Evolutionary conservation across 225 moss, liverwort and hornwort species (phyloP).

Genomic region (Polytrichum formosum): DNA sequence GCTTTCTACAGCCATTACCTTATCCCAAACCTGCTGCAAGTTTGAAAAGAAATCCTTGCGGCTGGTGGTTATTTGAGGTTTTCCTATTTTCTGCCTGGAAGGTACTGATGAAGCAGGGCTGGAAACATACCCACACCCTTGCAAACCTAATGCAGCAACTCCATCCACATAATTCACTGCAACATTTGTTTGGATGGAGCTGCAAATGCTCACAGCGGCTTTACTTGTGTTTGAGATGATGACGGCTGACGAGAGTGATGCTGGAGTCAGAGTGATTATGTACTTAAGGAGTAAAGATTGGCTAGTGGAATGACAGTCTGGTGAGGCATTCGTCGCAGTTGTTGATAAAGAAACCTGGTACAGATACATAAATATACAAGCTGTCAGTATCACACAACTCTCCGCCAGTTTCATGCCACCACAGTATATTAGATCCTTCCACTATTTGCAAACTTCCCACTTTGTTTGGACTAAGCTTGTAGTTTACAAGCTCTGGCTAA

Average conservation of each 20-base stretch:
- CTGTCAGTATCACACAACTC: not conserved
- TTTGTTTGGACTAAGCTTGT: no score
- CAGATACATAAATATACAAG: not conserved
- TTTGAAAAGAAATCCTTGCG: conserved; percentile 11
- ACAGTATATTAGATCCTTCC: not conserved
- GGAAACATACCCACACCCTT: conserved; percentile 41
- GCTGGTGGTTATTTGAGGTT: not conserved
- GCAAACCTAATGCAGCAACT: conserved; percentile 52
- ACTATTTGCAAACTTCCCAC: no score
- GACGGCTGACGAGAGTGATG: conserved; percentile 56
- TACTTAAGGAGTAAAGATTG: conserved; percentile 53
- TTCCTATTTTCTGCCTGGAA: not conserved
- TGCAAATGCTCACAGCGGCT: conserved; percentile 44
- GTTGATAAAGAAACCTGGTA: conserved; percentile 50
- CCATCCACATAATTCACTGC: conserved; percentile 63
- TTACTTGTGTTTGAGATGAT: conserved; percentile 55
- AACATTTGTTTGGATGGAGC: conserved; percentile 56
- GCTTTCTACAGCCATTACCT: conserved; percentile 1
- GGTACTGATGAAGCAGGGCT: conserved; percentile 4
- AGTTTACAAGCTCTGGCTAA: no score
- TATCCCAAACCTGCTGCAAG: conserved; percentile 23
- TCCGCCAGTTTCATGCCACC: not conserved
- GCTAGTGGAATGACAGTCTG: not conserved
- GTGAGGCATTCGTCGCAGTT: conserved; percentile 8
- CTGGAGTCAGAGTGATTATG: conserved; percentile 60